phyloP scores from a whole-genome alignment of 257 asterid species.

The Solanum microdontum region DNA sequence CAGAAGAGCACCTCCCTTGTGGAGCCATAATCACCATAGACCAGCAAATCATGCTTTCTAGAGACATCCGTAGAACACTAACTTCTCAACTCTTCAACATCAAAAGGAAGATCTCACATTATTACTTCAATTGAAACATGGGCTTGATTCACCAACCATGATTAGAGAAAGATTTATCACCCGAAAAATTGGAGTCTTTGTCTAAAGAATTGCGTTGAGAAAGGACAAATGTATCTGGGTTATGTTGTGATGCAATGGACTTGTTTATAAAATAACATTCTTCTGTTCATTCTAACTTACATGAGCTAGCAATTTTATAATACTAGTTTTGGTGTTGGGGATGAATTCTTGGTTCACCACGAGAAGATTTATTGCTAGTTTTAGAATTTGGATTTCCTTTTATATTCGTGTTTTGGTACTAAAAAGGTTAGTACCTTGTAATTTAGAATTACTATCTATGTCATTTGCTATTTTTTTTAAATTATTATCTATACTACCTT shows the following conservation, averaged over 20 bases:
- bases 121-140: background rate
- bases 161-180: background rate
- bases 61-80: constrained; percentile 33
- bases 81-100: constrained; percentile 46
- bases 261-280: background rate
- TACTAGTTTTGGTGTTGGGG: background rate
- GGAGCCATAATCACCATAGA: constrained; percentile 4
- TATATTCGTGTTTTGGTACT: background rate
- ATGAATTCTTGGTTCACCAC: background rate
- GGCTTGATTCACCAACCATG: background rate
- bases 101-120: background rate
- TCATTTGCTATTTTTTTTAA: too few species aligned
- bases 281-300: background rate
- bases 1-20: constrained; percentile 38
- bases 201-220: background rate
- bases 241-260: background rate
- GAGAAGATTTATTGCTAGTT: background rate
- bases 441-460: too few species aligned
- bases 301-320: background rate
- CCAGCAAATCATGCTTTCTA: constrained; percentile 13
- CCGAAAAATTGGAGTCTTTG: background rate
- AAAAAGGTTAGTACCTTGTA: too few species aligned
- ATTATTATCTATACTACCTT: too few species aligned
- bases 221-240: background rate
- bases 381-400: background rate